Percentiles rank a stretch among this genome's conserved stretches.
These are phyloP conservation scores for Glycine tomentella DNA, from an alignment of 306 rosid genomes.

Conservation along the genomic window DNA sequence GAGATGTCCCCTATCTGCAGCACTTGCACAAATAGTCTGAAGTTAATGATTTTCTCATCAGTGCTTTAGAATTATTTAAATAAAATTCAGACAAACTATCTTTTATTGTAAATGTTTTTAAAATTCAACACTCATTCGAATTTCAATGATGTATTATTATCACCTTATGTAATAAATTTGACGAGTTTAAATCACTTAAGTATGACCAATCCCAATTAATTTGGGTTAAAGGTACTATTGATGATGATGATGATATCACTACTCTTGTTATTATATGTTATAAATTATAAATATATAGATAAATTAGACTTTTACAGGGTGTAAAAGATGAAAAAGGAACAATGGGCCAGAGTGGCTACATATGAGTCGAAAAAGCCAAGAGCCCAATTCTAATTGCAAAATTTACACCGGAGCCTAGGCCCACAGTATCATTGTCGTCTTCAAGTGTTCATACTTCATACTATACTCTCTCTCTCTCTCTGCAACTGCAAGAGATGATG, in stretches of 20 bases:
- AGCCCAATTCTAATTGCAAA: too few relatives aligned
- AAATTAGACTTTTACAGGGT: too few relatives aligned
- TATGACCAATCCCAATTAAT: too few relatives aligned
- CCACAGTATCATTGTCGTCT: neutral
- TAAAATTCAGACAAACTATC: neutral
- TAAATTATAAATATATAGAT: too few relatives aligned
- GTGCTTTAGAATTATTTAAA: neutral
- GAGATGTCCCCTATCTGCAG: neutral
- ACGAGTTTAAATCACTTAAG: neutral
- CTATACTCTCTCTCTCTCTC: neutral
- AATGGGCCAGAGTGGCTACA: too few relatives aligned
- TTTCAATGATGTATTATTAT: neutral
- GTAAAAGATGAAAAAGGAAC: too few relatives aligned
- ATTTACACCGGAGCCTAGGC: neutral
- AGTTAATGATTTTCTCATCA: neutral
- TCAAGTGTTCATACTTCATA: neutral
- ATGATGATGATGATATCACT: too few relatives aligned
- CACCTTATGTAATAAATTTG: neutral
- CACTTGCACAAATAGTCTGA: neutral
- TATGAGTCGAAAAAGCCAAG: too few relatives aligned
- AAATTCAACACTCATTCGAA: neutral
- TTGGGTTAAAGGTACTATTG: too few relatives aligned
- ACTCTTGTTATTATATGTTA: too few relatives aligned
- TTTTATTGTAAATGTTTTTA: neutral
- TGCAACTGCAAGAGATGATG: constrained; percentile 35